Base-by-base conservation (phyloP, 2,329 filamentous ascomycete genomes). In the Tothia fuscella region DNA sequence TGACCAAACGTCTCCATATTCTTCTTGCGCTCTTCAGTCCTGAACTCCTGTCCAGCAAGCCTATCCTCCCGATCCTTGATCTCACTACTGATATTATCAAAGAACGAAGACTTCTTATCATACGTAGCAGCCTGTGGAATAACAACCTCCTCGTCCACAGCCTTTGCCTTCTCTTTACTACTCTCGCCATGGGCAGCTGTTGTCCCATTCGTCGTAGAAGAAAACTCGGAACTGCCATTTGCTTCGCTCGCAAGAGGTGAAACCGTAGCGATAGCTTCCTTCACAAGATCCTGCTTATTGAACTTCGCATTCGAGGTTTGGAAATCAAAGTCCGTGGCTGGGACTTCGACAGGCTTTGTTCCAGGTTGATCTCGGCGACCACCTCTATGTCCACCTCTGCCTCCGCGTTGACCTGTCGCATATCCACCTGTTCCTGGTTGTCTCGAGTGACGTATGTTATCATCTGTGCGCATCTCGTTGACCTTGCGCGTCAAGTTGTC, bases 1-100 rank as follows among this genome's bases (percentile, higher is more conserved):
- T 96, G 88, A 6, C 91, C 91, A 51, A 98, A 98, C 0, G 91
- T 98, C 65, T 98, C 91, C 56, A 98, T 83, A 58, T 96, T 96
- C 66, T 86, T 87, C 60, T 81, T 86, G 58, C 93, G 84, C 59
- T 96, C 91, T 60, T 96, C 87, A 29, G 79, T 81, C 41, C 91
- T 79, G 78, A 91, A 93, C 59, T 93, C 86, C 36, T 83, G 78
- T 24, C 86, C 87, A 44, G 82, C 80, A n/a, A 77, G 70, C 29
- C 78, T 79, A 47, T 89, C 84, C 39, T 84, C 78, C 32, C 91
- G 78, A 50, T 98, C 91, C 60, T 83, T 93, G 47, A 84, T 74
- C 58, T 98, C 91, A 50, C 85, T 93, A 1, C 86, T 93, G 49
- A 98, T 95, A 61, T 98, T 95, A 64, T 98, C 91, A 56, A 98